Evolutionary conservation across 768 basidiomycete genomes (phyloP).

Genomic region (Boletus sp.): DNA sequence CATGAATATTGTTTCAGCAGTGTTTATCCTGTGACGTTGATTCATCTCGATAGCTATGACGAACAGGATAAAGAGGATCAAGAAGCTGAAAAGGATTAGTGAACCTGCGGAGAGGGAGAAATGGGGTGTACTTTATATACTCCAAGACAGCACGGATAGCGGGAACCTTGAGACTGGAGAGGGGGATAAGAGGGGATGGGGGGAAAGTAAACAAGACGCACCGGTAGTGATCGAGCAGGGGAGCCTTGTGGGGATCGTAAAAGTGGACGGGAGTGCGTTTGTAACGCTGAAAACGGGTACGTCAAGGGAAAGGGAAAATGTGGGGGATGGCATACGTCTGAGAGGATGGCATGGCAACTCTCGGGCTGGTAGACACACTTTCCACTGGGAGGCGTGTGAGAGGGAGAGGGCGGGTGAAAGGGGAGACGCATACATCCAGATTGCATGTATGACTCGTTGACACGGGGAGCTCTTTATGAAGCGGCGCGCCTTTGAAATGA

Average conservation of each 20-base stretch:
- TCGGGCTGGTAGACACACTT: constrained; percentile 89
- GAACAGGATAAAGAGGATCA: constrained; percentile 76
- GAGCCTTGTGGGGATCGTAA: constrained; percentile 92
- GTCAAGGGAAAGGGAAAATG: not conserved
- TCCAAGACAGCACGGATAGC: constrained; percentile 88
- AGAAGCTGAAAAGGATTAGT: constrained; percentile 45
- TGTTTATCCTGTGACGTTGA: constrained; percentile 58
- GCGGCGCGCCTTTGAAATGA: constrained; percentile 78
- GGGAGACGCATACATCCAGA: constrained; percentile 59
- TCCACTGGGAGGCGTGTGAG: constrained; percentile 49
- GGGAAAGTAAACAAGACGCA: constrained; percentile 30
- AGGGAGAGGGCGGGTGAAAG: not conserved
- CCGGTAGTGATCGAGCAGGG: constrained; percentile 95
- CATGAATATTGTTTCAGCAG: constrained; percentile 73
- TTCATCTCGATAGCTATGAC: constrained; percentile 76
- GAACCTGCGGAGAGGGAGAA: not conserved
- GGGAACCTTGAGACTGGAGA: constrained; percentile 80
- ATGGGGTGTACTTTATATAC: constrained; percentile 64
- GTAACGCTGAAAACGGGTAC: constrained; percentile 63
- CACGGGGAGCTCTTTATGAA: constrained; percentile 89
- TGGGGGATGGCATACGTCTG: constrained; percentile 58
- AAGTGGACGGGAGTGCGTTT: constrained; percentile 89
- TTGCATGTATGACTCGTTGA: constrained; percentile 85
- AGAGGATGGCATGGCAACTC: constrained; percentile 84
- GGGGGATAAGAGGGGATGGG: not conserved